These are phyloP conservation scores for Sarocladiaceae sp. DNA, from an alignment of 2,329 filamentous ascomycete species.

Conservation along the genomic window DNA sequence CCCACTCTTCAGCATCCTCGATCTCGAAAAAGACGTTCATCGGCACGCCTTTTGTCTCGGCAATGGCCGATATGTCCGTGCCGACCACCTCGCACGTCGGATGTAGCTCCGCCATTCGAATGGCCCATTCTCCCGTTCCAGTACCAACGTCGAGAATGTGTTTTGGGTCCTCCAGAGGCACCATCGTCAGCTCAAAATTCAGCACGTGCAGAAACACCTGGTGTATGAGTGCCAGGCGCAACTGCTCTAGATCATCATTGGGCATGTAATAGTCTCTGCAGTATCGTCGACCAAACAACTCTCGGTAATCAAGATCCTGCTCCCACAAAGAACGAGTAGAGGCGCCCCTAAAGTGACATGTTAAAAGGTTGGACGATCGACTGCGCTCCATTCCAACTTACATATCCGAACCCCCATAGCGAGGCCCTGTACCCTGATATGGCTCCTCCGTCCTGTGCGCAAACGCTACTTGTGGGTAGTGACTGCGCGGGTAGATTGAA, in stretches of 20 bases:
- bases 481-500: conserved; percentile 37
- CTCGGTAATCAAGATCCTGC: conserved; percentile 47
- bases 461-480: conserved; percentile 30
- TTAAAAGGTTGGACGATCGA: neutral
- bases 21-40: conserved; percentile 55
- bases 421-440: conserved; percentile 21
- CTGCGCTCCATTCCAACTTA: conserved; percentile 26
- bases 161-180: conserved; percentile 30
- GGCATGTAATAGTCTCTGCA: conserved; percentile 60
- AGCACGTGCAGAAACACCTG: conserved; percentile 53
- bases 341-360: conserved; percentile 25
- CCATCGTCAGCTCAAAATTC: conserved; percentile 37
- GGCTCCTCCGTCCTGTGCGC: conserved; percentile 29
- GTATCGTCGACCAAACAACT: conserved; percentile 57
- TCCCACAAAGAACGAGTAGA: conserved; percentile 44
- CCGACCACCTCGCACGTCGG: conserved; percentile 51
- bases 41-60: conserved; percentile 47
- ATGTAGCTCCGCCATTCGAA: conserved; percentile 46
- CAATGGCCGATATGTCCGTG: conserved; percentile 52
- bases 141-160: conserved; percentile 52
- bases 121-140: conserved; percentile 47
- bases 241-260: conserved; percentile 60
- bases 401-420: conserved; percentile 25
- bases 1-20: conserved; percentile 56
- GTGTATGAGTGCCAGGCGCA: conserved; percentile 54